Conservation (phyloP, 345 rosid genomes). For the Laguncularia racemosa region DNA sequence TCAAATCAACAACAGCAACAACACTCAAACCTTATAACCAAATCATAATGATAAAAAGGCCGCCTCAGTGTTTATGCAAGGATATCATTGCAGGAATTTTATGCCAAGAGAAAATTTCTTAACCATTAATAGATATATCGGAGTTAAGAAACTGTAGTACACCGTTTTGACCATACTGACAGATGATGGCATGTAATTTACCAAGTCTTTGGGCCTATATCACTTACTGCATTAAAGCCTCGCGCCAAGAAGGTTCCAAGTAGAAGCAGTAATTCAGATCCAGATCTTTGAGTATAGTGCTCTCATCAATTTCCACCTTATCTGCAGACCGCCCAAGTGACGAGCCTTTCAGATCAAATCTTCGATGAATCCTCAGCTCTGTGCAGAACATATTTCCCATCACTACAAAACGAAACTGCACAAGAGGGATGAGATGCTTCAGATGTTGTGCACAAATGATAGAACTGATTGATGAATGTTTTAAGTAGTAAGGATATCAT, state of each 20-base stretch:
- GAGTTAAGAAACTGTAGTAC: too few relatives aligned
- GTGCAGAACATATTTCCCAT: slow-evolving; percentile 99
- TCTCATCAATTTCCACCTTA: slow-evolving; percentile 89
- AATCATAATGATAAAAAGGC: background rate
- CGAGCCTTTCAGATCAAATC: slow-evolving; percentile 97
- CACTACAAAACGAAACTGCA: slow-evolving; percentile 96
- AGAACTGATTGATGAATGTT: background rate
- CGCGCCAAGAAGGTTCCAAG: slow-evolving; percentile 93
- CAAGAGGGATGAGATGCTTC: background rate
- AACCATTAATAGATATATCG: too few relatives aligned
- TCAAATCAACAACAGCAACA: background rate
- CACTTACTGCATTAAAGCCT: slow-evolving; percentile 69
- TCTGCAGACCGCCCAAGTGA: slow-evolving; percentile 88
- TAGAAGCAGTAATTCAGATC: slow-evolving; percentile 74
- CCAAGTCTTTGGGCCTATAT: background rate
- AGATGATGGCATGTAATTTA: too few relatives aligned
- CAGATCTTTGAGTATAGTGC: slow-evolving; percentile 92
- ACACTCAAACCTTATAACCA: background rate
- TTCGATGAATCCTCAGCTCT: slow-evolving; percentile 86
- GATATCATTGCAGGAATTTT: too few relatives aligned
- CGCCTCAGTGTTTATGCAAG: too few relatives aligned
- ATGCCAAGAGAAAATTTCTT: too few relatives aligned
- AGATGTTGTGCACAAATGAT: background rate
- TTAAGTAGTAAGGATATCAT: too few relatives aligned
- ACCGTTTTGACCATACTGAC: too few relatives aligned